These are phyloP conservation scores for Backusella australiensis DNA, from an alignment of 192 early-diverging fungal genomes.

Conservation along the genomic window DNA sequence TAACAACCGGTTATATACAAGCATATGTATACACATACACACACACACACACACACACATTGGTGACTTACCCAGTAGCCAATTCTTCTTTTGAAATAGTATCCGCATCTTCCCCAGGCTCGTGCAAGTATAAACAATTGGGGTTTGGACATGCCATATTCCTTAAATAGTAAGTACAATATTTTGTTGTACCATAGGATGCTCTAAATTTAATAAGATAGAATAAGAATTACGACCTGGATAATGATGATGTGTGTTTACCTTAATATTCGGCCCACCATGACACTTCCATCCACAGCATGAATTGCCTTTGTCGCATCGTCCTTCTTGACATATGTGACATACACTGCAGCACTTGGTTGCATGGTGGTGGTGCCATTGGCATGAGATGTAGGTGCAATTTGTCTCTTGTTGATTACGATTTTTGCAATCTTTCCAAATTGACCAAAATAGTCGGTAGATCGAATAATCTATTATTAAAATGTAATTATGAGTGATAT, in stretches of 20 bases:
- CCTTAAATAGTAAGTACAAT: conserved; percentile 95
- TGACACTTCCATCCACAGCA: conserved; percentile 88
- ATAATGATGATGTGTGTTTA: conserved; percentile 25
- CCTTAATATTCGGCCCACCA: conserved; percentile 85
- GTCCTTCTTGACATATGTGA: conserved; percentile 88
- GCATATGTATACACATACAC: background rate
- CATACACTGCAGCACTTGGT: conserved; percentile 80
- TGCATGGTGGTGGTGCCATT: conserved; percentile 38
- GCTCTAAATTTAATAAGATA: conserved; percentile 51
- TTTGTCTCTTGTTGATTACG: conserved; percentile 78
- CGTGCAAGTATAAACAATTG: conserved; percentile 93
- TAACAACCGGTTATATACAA: background rate
- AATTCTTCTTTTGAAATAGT: conserved; percentile 91
- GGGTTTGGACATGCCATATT: conserved; percentile 92
- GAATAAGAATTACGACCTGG: background rate
- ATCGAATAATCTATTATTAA: conserved; percentile 62
- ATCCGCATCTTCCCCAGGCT: conserved; percentile 90
- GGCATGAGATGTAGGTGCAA: conserved; percentile 42
- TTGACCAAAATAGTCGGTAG: conserved; percentile 96
- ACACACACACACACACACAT: background rate
- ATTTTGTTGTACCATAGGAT: conserved; percentile 97
- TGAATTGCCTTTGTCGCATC: conserved; percentile 92
- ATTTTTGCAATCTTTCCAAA: conserved; percentile 95
- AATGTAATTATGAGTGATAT: no score
- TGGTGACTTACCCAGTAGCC: conserved; percentile 53